phyloP scores from a whole-genome alignment of 2,329 filamentous ascomycete species.

The Amauroascus niger region DNA sequence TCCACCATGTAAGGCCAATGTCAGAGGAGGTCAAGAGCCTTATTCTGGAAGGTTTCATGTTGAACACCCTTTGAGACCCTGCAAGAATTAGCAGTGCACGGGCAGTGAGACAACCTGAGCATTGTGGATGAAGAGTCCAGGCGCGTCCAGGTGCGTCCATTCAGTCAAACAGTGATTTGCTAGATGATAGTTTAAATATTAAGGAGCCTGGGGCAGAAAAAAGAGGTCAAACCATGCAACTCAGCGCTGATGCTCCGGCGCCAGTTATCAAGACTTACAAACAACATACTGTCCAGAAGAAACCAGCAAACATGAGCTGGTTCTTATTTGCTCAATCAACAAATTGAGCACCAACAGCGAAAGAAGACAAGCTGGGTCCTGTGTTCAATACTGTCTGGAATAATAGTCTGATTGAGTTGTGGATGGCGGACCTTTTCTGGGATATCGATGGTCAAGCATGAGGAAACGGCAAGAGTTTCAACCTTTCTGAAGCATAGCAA shows the following conservation, averaged over 20 bases:
- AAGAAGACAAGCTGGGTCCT: neutral
- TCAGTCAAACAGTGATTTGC: too few species aligned
- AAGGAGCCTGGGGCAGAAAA: too few species aligned
- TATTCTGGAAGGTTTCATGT: neutral
- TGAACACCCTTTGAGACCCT: neutral
- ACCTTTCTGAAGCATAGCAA: neutral
- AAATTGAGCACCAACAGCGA: neutral
- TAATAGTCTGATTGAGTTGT: too few species aligned
- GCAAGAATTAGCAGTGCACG: neutral
- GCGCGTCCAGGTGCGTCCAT: neutral
- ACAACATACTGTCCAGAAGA: neutral
- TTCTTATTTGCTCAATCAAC: neutral
- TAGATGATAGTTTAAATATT: too few species aligned
- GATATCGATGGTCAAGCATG: neutral
- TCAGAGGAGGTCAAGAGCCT: neutral
- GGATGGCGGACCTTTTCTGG: neutral
- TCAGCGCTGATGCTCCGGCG: too few species aligned
- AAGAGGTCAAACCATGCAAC: too few species aligned
- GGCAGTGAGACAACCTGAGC: neutral
- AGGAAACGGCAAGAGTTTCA: conserved; percentile 2
- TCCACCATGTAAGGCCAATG: neutral
- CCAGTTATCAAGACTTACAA: too few species aligned
- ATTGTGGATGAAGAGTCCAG: neutral
- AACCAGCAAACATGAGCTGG: neutral
- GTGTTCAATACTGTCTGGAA: neutral